Evolutionary conservation across 306 rosid genomes (phyloP).

Genomic region (Malus sylvestris): DNA sequence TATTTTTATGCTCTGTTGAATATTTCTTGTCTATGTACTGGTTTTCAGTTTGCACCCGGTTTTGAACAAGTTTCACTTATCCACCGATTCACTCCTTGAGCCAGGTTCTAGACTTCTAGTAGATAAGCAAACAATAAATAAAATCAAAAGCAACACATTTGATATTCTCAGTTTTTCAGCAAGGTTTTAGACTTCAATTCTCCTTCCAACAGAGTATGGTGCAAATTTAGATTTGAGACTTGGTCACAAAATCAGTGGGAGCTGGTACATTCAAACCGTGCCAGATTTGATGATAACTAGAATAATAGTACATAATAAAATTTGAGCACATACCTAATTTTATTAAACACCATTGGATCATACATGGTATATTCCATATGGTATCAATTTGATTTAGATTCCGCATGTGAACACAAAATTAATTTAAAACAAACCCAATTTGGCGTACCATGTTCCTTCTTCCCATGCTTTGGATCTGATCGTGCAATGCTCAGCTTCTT

Average conservation of each 20-base stretch:
- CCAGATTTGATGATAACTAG: background rate
- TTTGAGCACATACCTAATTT: too few species aligned
- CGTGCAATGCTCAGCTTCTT: constrained; percentile 76
- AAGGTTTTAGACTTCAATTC: too few species aligned
- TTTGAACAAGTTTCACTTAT: background rate
- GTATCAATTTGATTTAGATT: background rate
- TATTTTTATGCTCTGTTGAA: background rate
- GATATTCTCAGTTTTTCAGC: too few species aligned
- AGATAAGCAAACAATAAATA: background rate
- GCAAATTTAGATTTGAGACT: background rate
- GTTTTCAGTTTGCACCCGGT: background rate
- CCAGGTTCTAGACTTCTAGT: background rate
- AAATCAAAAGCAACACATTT: background rate
- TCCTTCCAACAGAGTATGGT: too few species aligned
- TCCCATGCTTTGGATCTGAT: constrained; percentile 66
- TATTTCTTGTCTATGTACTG: background rate
- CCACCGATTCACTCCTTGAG: background rate
- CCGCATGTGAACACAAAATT: background rate
- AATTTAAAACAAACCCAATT: background rate
- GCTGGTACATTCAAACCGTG: background rate
- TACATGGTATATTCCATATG: background rate
- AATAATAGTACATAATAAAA: too few species aligned
- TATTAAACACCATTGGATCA: background rate
- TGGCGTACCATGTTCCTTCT: constrained; percentile 43
- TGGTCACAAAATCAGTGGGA: background rate